Percentiles rank a stretch among this genome's conserved stretches.
Conservation (phyloP, 116 monocot genomes). For the Papilionanthe hybrid region DNA sequence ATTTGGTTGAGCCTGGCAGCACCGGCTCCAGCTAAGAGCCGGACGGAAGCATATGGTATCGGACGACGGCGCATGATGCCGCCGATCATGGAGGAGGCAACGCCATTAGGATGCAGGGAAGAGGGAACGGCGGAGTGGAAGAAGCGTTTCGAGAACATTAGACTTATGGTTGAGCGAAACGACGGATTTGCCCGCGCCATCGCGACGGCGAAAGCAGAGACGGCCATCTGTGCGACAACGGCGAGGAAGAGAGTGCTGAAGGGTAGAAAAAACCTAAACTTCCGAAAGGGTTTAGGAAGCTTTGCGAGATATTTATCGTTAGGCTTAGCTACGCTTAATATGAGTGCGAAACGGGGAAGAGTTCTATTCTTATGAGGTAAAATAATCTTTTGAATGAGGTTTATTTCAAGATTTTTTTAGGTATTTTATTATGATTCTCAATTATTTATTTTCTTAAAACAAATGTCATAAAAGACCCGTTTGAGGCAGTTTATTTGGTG, state of each 20-base stretch:
- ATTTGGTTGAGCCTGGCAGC: constrained; percentile 29
- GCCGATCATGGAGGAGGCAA: constrained; percentile 7
- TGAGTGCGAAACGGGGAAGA: too few relatives aligned
- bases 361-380: too few relatives aligned
- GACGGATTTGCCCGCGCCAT: constrained; percentile 6
- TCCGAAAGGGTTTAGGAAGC: not conserved
- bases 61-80: constrained; percentile 8
- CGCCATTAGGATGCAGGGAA: constrained; percentile 6
- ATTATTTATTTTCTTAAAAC: too few relatives aligned
- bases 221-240: not conserved
- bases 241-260: not conserved
- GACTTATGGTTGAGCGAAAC: constrained; percentile 12
- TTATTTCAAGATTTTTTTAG: too few relatives aligned
- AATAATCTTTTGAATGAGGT: too few relatives aligned
- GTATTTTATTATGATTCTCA: too few relatives aligned
- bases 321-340: not conserved
- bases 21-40: not conserved
- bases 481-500: too few relatives aligned
- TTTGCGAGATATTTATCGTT: not conserved
- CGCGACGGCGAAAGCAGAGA: constrained; percentile 4
- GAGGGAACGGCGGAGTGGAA: constrained; percentile 5
- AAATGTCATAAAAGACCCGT: too few relatives aligned
- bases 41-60: constrained; percentile 6
- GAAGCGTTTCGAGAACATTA: not conserved
- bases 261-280: not conserved